Evolutionary conservation across 345 rosid species (phyloP), one percentile per base, ranked within the genome.

Genomic region (Citrus mangshanensis): DNA sequence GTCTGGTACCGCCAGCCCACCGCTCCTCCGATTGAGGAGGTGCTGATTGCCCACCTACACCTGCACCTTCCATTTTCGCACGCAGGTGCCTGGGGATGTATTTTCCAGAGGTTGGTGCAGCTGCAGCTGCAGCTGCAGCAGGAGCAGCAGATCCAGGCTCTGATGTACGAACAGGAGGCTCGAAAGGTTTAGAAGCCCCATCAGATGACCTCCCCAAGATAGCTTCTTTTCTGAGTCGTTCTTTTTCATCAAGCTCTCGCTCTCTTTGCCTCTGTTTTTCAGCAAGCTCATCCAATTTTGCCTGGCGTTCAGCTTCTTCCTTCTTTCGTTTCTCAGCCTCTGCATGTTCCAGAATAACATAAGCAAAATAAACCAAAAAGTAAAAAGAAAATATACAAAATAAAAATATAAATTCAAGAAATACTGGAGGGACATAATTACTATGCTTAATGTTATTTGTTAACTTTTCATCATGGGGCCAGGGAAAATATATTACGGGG

Each of bases 261-360:
- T 94, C 97, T 79, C 94, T 93, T 67, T 92, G 99, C 76, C 94
- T 87, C 91, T 94, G 98, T 88, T 86, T 94, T 80, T 92, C 97
- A 82, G 91, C 96, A 12, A 94, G 91, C 85, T 88, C 95, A 80
- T 94, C 98, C 81, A 94, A 71, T 87, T 93, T 97, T 1, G 98
- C 98, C 85, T 84, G 88, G 34, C 83, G 84, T 71, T 94, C 98
- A 40, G 98, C 96, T 74, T 90, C 94, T 82, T 89, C 98, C 81
- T 78, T 93, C 78, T 79, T 88, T 61, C 87, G 87, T 66, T 88
- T 91, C 92, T 96, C 99, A 13, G 91, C 89, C 89, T 96, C 99
- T 94, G 93, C 70, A 79, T 32, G 51, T 67, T 75, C 70, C 54
- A 69, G 78, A 72, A 59, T n/a, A 22, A 22, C 27, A 56, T 1